These are phyloP conservation scores for Penicillium sp. DNA, from an alignment of 2,329 filamentous ascomycete species.

Conservation along the genomic window DNA sequence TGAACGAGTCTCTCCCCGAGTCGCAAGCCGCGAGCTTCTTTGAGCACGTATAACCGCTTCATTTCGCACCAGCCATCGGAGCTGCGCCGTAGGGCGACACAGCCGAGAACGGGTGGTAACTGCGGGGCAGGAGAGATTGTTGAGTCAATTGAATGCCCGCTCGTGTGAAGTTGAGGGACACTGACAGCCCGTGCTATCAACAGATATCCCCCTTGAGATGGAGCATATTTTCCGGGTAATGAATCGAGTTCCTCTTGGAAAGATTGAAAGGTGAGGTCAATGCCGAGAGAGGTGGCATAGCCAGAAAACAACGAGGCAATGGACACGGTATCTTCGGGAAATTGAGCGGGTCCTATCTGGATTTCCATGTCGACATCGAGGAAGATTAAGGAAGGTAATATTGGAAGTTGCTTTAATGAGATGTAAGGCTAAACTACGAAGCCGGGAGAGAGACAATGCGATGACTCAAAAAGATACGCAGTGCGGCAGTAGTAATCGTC, in stretches of 20 bases:
- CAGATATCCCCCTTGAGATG: conserved; percentile 45
- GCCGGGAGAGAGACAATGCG: background rate
- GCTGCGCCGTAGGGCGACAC: conserved; percentile 48
- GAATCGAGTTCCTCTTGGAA: conserved; percentile 52
- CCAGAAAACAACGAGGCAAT: conserved; percentile 44
- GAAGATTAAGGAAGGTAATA: background rate
- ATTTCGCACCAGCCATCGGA: conserved; percentile 47
- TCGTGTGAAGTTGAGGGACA: background rate
- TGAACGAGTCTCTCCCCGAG: conserved; percentile 49
- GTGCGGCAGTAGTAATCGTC: no score
- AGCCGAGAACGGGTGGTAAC: conserved; percentile 41
- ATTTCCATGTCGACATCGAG: conserved; percentile 11
- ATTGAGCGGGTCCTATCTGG: conserved; percentile 38
- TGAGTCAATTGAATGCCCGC: background rate
- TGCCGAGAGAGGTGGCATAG: conserved; percentile 46
- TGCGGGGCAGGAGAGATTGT: background rate
- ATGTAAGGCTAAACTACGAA: no score
- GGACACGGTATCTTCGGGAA: conserved; percentile 41
- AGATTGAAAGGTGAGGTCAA: conserved; percentile 57
- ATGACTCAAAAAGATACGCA: background rate
- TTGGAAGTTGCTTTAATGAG: background rate
- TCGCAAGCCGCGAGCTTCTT: conserved; percentile 48
- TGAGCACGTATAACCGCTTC: conserved; percentile 55
- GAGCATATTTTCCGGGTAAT: conserved; percentile 54
- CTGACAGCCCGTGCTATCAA: conserved; percentile 43